Base-by-base conservation (phyloP, 306 rosid genomes). In the Senna siamea region DNA sequence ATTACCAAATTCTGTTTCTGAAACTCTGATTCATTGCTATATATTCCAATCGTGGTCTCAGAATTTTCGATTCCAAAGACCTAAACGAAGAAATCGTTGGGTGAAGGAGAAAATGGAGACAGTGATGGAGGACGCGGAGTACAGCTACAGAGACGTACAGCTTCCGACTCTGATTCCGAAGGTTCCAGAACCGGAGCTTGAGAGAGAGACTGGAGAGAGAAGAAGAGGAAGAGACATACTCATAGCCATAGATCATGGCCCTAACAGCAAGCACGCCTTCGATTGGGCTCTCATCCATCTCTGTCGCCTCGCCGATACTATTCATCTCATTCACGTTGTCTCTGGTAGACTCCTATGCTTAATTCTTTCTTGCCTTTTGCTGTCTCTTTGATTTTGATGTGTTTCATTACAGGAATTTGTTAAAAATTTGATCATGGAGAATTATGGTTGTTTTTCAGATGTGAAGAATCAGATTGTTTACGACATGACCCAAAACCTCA, bases 281-380 rank as follows among this genome's bases (percentile, higher is more conserved):
- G 94, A 93, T 80, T 93, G 98, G 98, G 91, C 91, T 34, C 84
- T 93, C 35, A 75, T 81, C 67, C 98, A 93, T 65, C 74, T 93
- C 52, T 85, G 87, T 67, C 75, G 97, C 71, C 90, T 88, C 32
- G 92, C 94, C 9, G 98, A 93, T 13, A 93, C 96, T n/a, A 13
- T 91, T 77, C 94, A 89, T 81, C 96, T 93, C 5, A 20, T 89
- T 74, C 97, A 91, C 46, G 91, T 85, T 13, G 97, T 93, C 82
- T 87, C 97, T 50, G 92, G 98, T 89, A 61, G 37, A 6, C 76
- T 37, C 0, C 1, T n/a, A 0, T 2, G n/a, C 0, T 11, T 19
- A 4, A 8, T 63, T 26, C 17, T 40, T 7, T 19, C 0, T 32
- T 20, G 6, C 1, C 10, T 4, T 9, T 34, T 14, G 2, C 0